Evolutionary conservation across 2,329 filamentous ascomycete genomes (phyloP).

Genomic region (Salinomyces thailandicus): DNA sequence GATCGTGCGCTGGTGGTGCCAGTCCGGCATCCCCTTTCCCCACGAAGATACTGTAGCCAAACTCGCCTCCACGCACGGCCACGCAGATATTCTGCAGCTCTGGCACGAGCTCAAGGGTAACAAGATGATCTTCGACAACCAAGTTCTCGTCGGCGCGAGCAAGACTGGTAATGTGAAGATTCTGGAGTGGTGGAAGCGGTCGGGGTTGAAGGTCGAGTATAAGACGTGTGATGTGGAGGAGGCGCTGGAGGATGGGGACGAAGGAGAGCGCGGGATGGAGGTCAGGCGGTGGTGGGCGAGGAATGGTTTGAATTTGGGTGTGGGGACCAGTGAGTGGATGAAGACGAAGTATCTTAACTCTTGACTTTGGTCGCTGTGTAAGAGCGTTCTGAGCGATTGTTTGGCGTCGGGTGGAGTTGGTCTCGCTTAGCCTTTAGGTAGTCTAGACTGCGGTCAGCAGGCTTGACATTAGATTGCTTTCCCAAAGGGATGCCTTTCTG

Average conservation of each 20-base stretch:
- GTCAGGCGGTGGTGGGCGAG: conserved; percentile 80
- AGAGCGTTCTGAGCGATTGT: conserved; percentile 2
- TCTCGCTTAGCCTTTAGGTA: too few relatives aligned
- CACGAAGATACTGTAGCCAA: conserved; percentile 76
- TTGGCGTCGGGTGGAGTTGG: background rate
- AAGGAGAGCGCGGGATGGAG: conserved; percentile 54
- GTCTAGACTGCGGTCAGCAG: too few relatives aligned
- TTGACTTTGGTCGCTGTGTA: conserved; percentile 1
- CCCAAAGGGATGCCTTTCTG: too few relatives aligned
- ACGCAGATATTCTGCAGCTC: conserved; percentile 70
- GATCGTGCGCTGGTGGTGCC: conserved; percentile 80
- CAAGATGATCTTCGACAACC: conserved; percentile 70
- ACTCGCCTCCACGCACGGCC: conserved; percentile 73
- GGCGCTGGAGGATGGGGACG: conserved; percentile 77
- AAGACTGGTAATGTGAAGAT: conserved; percentile 76
- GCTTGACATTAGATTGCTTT: too few relatives aligned
- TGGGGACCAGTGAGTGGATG: conserved; percentile 85
- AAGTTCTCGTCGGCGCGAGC: conserved; percentile 76
- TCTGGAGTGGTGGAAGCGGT: conserved; percentile 84
- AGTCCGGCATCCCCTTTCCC: conserved; percentile 65
- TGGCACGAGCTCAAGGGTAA: conserved; percentile 69
- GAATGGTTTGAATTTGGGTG: conserved; percentile 70
- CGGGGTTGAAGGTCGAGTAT: conserved; percentile 72
- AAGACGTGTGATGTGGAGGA: conserved; percentile 94
- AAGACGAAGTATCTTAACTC: conserved; percentile 56